Evolutionary conservation across 2,329 filamentous ascomycete species (phyloP), one percentile per base, ranked within the genome.

Genomic region (Didymella segeticola): DNA sequence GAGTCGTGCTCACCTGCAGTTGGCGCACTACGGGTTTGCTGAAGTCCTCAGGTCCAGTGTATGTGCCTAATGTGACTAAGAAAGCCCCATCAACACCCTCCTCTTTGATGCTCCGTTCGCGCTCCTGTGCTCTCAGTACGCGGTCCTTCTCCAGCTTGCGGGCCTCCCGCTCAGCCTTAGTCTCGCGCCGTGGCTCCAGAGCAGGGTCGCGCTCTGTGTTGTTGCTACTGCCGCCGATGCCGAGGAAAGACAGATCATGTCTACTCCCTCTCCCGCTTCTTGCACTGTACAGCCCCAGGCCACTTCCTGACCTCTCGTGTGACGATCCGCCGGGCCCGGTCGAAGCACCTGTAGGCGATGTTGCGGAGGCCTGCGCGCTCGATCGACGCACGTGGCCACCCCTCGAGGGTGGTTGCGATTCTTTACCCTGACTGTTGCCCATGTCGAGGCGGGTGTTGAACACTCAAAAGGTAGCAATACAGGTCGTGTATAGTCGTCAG

Each of bases 81-180:
- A 88, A 99, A 19, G 95, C 95, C 17, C 95, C 95, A 75, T 99
- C 95, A 3, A 98, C 89, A 73, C 93, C 86, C 72, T 99, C 95
- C 66, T 97, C 93, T 60, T 82, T 87, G 78, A 98, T 86, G 70
- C 95, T 99, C 61, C 89, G 84, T 74, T 96, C 93, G 41, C 95
- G 86, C 73, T 99, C 95, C 73, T 91, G 91, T 36, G 89, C 77
- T 53, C 95, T 83, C 30, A 85, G 82, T 14, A 83, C 79, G 38
- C 91, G 86, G 74, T 98, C 93, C 68, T 87, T 89, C 73, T 97
- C 93, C 49, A 91, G 78, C 58, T 88, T 89, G 58, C 93, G 84
- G 17, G 91, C 91, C 73, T 99, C 95, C 34, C 91, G 85, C 77
- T 98, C 95, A 64, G 93, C 90, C 70, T 89, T 93, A 7, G 92